phyloP scores from a whole-genome alignment of 768 basidiomycete species.

The Suillus subaureus region DNA sequence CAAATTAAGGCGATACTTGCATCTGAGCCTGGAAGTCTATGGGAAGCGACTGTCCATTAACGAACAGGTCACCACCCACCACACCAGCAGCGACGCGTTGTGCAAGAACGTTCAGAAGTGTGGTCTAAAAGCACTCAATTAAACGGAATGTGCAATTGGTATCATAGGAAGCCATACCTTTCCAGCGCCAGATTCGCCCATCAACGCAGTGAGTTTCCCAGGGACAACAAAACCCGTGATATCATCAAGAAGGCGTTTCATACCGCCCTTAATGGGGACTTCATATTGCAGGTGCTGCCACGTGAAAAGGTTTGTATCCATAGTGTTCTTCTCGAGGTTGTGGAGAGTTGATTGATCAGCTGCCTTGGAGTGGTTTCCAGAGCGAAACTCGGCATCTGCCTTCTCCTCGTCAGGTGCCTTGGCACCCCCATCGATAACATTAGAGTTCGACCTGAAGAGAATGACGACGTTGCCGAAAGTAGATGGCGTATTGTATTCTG shows the following conservation, averaged over 20 bases:
- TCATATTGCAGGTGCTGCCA: conserved; percentile 75
- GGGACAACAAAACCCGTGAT: conserved; percentile 82
- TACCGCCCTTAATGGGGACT: conserved; percentile 40
- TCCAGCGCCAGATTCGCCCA: conserved; percentile 64
- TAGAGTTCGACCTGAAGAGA: conserved; percentile 67
- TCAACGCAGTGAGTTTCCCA: conserved; percentile 76
- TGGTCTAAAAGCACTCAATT: conserved; percentile 40
- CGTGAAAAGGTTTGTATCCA: conserved; percentile 66
- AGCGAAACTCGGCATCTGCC: conserved; percentile 18
- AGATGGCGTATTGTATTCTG: conserved; percentile 50
- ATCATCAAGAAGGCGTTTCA: conserved; percentile 62
- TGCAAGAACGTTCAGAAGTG: conserved; percentile 55
- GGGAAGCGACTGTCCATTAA: conserved; percentile 53
- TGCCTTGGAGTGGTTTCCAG: not conserved
- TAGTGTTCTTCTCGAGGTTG: conserved; percentile 38
- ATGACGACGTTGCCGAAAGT: conserved; percentile 44
- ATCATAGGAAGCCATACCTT: conserved; percentile 28
- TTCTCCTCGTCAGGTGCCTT: conserved; percentile 36
- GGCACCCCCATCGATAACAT: conserved; percentile 17
- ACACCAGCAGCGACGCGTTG: conserved; percentile 48
- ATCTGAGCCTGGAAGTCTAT: conserved; percentile 65
- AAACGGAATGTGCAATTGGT: not conserved
- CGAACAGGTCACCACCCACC: conserved; percentile 50
- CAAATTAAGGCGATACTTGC: conserved; percentile 25
- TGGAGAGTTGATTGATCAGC: conserved; percentile 19